phyloP scores from a whole-genome alignment of 2,329 filamentous ascomycete genomes.

The Gaeumannomyces tritici region DNA sequence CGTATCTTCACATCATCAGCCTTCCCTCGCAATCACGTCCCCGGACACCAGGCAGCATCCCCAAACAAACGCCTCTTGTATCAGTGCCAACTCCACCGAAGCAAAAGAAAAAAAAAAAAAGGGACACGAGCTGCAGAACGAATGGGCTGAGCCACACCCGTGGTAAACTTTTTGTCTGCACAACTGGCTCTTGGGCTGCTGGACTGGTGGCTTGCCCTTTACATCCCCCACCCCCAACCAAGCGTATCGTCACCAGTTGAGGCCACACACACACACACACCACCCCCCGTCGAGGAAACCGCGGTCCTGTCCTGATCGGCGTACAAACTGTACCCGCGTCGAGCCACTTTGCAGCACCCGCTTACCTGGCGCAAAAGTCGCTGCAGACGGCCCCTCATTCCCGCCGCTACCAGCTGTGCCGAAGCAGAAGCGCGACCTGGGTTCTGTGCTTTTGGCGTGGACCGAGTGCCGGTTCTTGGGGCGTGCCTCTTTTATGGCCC shows the following conservation, averaged over 20 bases:
- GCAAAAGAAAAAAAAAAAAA: background rate
- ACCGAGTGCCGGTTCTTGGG: background rate
- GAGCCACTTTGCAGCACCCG: background rate
- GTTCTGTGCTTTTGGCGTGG: background rate
- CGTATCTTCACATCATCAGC: conserved; percentile 4
- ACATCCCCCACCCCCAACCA: background rate
- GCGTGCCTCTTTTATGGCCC: background rate
- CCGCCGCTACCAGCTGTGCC: background rate
- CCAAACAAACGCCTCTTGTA: background rate
- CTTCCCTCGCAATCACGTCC: background rate
- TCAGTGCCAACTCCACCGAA: background rate
- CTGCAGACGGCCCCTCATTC: background rate
- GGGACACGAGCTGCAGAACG: background rate
- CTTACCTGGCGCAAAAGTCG: background rate
- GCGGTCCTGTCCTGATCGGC: background rate
- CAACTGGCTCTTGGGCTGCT: background rate
- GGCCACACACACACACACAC: background rate
- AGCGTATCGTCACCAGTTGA: no score
- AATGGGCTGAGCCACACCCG: background rate
- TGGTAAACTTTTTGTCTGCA: background rate
- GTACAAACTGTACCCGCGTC: background rate
- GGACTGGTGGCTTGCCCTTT: background rate
- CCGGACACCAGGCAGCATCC: no score
- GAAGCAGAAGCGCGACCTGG: background rate
- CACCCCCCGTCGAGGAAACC: background rate